Conservation (phyloP, 805 yeast species). For the Candida succiphila region DNA sequence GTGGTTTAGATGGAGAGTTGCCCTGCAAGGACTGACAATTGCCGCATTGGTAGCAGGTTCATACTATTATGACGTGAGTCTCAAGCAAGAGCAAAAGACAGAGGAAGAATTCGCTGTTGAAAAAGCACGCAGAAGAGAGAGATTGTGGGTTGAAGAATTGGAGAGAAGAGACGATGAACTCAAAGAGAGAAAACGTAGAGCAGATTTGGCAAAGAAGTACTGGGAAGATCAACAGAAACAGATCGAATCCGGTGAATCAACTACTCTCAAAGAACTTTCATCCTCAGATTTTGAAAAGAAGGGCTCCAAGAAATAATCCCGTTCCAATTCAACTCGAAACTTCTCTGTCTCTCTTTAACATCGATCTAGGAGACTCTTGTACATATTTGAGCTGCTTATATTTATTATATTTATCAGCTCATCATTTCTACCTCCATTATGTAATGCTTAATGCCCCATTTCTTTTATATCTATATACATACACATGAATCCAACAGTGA, state of each 20-base stretch:
- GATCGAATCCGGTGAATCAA: conserved; percentile 5
- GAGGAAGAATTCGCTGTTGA: conserved; percentile 60
- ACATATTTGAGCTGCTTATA: too few species aligned
- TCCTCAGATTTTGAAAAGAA: too few species aligned
- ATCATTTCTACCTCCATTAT: too few species aligned
- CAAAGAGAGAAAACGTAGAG: conserved; percentile 56
- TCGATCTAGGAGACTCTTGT: too few species aligned
- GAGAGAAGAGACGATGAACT: conserved; percentile 77
- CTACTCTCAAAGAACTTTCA: neutral
- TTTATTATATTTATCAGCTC: too few species aligned
- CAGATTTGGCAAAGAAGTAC: conserved; percentile 46
- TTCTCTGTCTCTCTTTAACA: too few species aligned
- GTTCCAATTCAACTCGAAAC: too few species aligned
- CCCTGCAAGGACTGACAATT: conserved; percentile 73
- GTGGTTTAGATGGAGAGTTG: conserved; percentile 87
- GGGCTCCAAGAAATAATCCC: too few species aligned
- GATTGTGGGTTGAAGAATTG: conserved; percentile 80
- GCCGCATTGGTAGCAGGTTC: conserved; percentile 81
- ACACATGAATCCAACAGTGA: too few species aligned
- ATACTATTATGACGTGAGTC: conserved; percentile 46
- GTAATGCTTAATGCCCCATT: too few species aligned
- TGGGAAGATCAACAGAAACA: conserved; percentile 23
- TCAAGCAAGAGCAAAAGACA: conserved; percentile 28
- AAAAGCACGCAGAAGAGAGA: conserved; percentile 80
- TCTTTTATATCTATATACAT: too few species aligned